These are phyloP conservation scores for Claviceps paspali DNA, from an alignment of 2,329 filamentous ascomycete species.

Conservation along the genomic window DNA sequence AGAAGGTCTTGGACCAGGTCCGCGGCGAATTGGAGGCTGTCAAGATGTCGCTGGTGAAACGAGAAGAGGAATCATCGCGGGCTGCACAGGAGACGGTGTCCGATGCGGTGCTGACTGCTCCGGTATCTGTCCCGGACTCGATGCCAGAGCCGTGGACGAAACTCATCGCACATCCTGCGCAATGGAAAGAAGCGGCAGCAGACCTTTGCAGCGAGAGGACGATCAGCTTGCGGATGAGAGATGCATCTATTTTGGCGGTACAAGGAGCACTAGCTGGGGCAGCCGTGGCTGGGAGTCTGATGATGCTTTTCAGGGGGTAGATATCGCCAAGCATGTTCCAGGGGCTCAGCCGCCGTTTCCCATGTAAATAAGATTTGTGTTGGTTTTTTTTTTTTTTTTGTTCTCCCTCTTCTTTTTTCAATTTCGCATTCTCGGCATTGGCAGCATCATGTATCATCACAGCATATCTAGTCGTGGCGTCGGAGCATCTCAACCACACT, in stretches of 20 bases:
- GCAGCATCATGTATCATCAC: neutral
- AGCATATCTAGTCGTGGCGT: neutral
- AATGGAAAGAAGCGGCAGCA: constrained; percentile 32
- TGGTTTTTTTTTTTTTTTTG: constrained; percentile 7
- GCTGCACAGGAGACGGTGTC: constrained; percentile 5
- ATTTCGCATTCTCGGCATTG: no score
- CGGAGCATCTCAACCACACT: neutral
- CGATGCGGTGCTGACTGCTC: neutral
- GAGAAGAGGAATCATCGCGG: constrained; percentile 8
- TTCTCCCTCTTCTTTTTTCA: neutral
- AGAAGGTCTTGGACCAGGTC: constrained; percentile 37
- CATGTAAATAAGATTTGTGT: no score
- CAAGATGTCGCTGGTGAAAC: constrained; percentile 15
- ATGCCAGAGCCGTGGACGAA: constrained; percentile 25
- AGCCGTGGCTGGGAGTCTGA: constrained; percentile 38
- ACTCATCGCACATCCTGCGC: constrained; percentile 22
- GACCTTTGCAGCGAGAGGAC: constrained; percentile 53
- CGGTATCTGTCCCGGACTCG: neutral
- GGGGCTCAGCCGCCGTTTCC: no score
- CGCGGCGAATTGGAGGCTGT: constrained; percentile 24
- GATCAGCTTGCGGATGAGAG: constrained; percentile 50
- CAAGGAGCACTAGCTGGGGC: constrained; percentile 55
- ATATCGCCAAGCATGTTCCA: neutral
- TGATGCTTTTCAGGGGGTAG: constrained; percentile 28
- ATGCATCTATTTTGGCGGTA: constrained; percentile 53